phyloP scores from a whole-genome alignment of 176 grass and related monocot species.

The Carex parvula region DNA sequence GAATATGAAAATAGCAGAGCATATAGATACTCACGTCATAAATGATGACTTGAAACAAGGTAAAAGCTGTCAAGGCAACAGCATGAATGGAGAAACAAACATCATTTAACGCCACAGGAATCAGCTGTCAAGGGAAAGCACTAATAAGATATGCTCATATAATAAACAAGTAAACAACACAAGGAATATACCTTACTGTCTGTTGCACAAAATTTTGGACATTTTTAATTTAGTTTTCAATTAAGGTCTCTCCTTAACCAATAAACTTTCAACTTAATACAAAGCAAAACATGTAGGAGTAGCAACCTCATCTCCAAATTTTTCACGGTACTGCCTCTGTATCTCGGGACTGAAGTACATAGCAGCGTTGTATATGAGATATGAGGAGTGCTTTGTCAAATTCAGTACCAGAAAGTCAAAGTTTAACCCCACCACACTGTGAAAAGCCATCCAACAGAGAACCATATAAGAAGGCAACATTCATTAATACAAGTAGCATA shows the following conservation, averaged over 20 bases:
- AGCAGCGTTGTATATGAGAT: slow-evolving; percentile 81
- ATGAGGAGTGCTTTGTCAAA: slow-evolving; percentile 94
- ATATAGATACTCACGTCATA: slow-evolving; percentile 72
- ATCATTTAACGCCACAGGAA: slow-evolving; percentile 96
- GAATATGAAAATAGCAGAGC: not conserved
- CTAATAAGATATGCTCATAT: not conserved
- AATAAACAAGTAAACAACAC: not conserved
- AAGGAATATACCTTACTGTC: not conserved
- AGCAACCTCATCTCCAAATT: slow-evolving; percentile 76
- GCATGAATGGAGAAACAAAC: slow-evolving; percentile 93
- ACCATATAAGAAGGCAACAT: slow-evolving; percentile 1
- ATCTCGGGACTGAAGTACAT: slow-evolving; percentile 73
- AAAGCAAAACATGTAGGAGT: slow-evolving; percentile 1
- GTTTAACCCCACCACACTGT: slow-evolving; percentile 87
- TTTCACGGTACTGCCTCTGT: slow-evolving; percentile 84
- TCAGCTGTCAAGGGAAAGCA: slow-evolving; percentile 56
- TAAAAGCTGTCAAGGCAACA: slow-evolving; percentile 85
- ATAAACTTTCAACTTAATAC: not conserved
- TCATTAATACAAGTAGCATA: not conserved
- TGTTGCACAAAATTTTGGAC: not conserved
- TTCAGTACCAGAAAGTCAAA: slow-evolving; percentile 91
- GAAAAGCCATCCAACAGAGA: slow-evolving; percentile 35
- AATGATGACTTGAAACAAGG: slow-evolving; percentile 87
- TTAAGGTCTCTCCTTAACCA: not conserved
- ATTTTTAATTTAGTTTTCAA: slow-evolving; percentile 2